A percentile compares a stretch with the other conserved stretches of the same genome.
Evolutionary conservation across 1,139 yeast genomes (phyloP).

Genomic region (Hyphopichia pseudoburtonii): DNA sequence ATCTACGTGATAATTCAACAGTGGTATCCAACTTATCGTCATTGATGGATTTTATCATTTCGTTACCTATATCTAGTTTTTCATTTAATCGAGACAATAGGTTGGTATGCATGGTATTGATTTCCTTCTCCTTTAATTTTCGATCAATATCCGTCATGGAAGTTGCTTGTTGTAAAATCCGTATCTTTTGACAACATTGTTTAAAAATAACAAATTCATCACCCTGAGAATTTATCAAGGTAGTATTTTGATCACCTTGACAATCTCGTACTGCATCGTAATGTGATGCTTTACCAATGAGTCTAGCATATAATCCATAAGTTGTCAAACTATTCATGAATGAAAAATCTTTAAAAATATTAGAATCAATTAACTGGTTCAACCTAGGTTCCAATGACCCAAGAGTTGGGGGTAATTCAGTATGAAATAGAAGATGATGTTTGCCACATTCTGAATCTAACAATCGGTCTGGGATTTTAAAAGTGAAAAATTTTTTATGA

Average conservation of each 20-base stretch:
- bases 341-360: conserved; percentile 19
- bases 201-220: conserved; percentile 45
- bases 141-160: conserved; percentile 7
- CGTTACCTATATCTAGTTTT: conserved; percentile 22
- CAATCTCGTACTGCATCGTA: conserved; percentile 16
- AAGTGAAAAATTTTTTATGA: conserved; percentile 44
- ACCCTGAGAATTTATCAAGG: conserved; percentile 36
- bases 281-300: conserved; percentile 39
- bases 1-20: conserved; percentile 13
- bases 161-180: conserved; percentile 28
- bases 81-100: conserved; percentile 29
- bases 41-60: conserved; percentile 18
- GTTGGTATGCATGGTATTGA: conserved; percentile 23
- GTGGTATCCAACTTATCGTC: conserved; percentile 12
- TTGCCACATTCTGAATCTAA: conserved; percentile 42
- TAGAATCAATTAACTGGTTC: too few species aligned
- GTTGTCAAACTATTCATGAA: conserved; percentile 30
- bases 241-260: conserved; percentile 15
- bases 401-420: conserved; percentile 39
- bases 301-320: conserved; percentile 40
- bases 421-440: conserved; percentile 34
- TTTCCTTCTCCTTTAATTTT: conserved; percentile 16
- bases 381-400: conserved; percentile 18
- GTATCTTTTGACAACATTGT: conserved; percentile 26
- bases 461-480: conserved; percentile 39